phyloP scores from a whole-genome alignment of 2,329 filamentous ascomycete genomes.

The Apiospora saccharicola region DNA sequence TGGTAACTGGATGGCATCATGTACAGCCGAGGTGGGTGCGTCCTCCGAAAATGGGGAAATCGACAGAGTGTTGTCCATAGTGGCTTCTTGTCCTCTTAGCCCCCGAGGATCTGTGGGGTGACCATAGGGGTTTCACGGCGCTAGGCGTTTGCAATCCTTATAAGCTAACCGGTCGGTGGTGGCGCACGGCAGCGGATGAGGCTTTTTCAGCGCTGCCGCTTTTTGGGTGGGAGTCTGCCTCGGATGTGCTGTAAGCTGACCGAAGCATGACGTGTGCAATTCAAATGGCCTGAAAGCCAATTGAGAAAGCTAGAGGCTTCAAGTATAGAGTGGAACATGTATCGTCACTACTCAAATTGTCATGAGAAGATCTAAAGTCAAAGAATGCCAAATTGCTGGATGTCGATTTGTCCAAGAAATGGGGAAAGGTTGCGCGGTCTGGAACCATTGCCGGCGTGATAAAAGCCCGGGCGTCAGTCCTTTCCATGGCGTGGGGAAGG shows the following conservation, averaged over 20 bases:
- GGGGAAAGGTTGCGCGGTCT: not conserved
- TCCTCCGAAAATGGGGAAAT: not conserved
- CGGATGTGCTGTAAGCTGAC: not conserved
- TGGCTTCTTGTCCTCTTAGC: not conserved
- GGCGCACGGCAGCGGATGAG: constrained; percentile 9
- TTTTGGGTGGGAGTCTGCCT: not conserved
- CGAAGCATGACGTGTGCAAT: not conserved
- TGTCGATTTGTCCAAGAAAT: not conserved
- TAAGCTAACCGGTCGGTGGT: not conserved
- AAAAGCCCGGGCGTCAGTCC: not conserved
- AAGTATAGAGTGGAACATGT: not conserved
- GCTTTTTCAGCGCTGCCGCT: not conserved
- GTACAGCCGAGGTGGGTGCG: not conserved
- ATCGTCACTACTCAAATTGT: not conserved
- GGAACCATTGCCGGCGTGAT: not conserved
- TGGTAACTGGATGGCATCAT: not conserved
- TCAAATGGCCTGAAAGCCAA: not conserved
- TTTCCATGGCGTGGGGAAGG: not conserved
- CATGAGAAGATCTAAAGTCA: not conserved
- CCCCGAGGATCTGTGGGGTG: not conserved
- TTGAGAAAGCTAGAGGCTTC: not conserved
- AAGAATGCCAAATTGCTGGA: not conserved
- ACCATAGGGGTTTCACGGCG: not conserved
- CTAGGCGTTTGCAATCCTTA: not conserved
- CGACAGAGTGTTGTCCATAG: not conserved